A percentile compares a stretch with the other conserved stretches of the same genome.
Conservation (phyloP, 106 monocot genomes). For the Dendrobium chrysotoxum region DNA sequence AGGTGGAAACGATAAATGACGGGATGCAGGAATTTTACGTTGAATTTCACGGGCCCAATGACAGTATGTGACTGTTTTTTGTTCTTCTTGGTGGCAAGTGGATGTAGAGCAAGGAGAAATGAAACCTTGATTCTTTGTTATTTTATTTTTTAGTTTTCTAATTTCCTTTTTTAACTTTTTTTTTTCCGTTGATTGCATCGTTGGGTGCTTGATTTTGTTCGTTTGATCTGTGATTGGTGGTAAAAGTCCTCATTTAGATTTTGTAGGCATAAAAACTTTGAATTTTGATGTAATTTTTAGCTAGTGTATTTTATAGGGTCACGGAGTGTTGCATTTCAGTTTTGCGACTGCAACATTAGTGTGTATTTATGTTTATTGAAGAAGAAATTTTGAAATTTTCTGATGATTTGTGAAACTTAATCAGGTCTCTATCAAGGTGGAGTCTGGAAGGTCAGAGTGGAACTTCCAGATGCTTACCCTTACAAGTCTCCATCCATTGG, state of each 20-base stretch:
- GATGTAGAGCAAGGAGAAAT: slow-evolving; percentile 6
- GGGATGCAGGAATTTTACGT: slow-evolving; percentile 87
- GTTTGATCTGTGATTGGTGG: background rate
- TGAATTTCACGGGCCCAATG: slow-evolving; percentile 70
- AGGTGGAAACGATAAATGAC: slow-evolving; percentile 80
- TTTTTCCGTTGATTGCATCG: background rate
- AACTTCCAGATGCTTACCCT: slow-evolving; percentile 38
- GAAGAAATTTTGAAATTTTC: background rate
- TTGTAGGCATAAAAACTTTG: background rate
- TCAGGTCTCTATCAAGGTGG: slow-evolving; percentile 39
- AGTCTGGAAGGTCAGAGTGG: slow-evolving; percentile 34
- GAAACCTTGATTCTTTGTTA: background rate
- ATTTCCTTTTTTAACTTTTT: background rate
- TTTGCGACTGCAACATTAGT: background rate
- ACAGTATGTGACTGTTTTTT: slow-evolving; percentile 26
- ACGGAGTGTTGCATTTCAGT: background rate
- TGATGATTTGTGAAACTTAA: background rate
- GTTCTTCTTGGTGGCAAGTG: slow-evolving; percentile 8
- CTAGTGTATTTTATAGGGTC: background rate
- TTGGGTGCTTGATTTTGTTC: background rate
- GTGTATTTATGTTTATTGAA: background rate
- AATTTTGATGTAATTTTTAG: background rate
- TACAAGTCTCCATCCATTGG: slow-evolving; percentile 38
- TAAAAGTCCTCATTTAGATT: background rate
- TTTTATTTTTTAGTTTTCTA: background rate